Evolutionary conservation across 805 yeast species (phyloP), one percentile per base, ranked within the genome.

Genomic region (Wickerhamiella sergipiensis): DNA sequence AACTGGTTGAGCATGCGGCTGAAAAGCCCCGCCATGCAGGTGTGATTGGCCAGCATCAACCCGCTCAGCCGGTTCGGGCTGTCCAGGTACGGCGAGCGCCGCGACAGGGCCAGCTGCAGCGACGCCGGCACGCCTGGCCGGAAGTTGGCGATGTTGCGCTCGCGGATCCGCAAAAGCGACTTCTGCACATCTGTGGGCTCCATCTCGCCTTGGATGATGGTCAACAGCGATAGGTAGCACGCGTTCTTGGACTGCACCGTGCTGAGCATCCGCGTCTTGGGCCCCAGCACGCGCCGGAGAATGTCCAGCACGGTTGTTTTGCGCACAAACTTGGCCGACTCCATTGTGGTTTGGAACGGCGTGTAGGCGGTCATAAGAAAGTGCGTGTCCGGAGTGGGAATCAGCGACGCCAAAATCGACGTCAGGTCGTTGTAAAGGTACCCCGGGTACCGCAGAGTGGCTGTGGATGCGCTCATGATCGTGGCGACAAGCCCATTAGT

Each of bases 361-460:
- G 89, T 78, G 60, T 78, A 84, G 52, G 86, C 76, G 9, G 92
- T 82, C 46, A 75, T 73, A 13, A 84, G 61, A 59, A 85, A 86
- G 64, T 87, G 95, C 57, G 84, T 69, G 45, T 83, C 83, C 0
- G 95, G 95, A 0, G 87, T 81, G 1, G 97, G 96, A 2, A 92
- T 77, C 56, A 92, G 67, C 1, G 90, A 79, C 1, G 96, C 81
- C 47, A 87, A 67, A 17, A 92, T 79, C 47, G 94, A 82, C 40
- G 88, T 85, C 57, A 84, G 68, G 3, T 95, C 86, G 61, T 83
- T 85, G 71, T 85, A 89, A 77, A 88, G 82, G 68, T 87, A 87
- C 46, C 92, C 81, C 3, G 98, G 98, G 64, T 84, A 90, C 57
- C 98, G 73, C 45, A 92, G 68, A 0, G 97, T 85, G 54, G 90